Base-by-base conservation (phyloP, 495 filamentous ascomycete genomes). In the Penicillium riverlandense region DNA sequence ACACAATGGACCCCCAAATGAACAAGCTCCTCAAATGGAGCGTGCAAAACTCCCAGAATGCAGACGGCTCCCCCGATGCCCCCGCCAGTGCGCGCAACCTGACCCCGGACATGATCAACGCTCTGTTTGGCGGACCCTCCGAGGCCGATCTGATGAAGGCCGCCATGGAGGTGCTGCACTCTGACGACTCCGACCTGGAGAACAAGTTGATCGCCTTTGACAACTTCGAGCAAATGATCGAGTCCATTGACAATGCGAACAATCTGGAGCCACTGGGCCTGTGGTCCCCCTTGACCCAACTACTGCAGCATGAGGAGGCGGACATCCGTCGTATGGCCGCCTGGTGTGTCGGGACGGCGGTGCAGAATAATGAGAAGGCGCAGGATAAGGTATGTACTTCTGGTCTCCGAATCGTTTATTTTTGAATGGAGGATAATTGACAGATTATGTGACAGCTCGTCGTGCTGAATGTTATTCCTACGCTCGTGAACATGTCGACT, bases 241-340 rank as follows among this genome's bases (percentile, higher is more conserved):
- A 96, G 70, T 76, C 72, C 33, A 77, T 97, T 47, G 92, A 98
- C 70, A 98, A 97, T 66, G 90, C 92, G 37, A 96, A 96, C 70
- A 90, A 95, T 61, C 70, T 96, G 42, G 82, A 81, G 37, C 75
- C 76, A 7, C 68, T 96, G 11, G 76, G 75, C 7, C 67, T 96
- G 38, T 98, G 92, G 92, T 72, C 76, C 7, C 87, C 87, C 13
- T 66, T 98, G 38, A 70, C 95, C 7, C 53, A 66, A 2, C 74
- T 86, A 34, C 72, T 98, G 12, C 58, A 69, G 36, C 73, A 83
- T 47, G 70, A 76, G 28, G 86, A 96, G 52, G 52, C 66, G 0
- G 84, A 90, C 35, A 69, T 96, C 54, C 72, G 89, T 44, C 74
- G 69, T 35, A 85, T 86, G 75, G 90, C 92, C 0, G 89, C 90